Evolutionary conservation across 2,329 filamentous ascomycete species (phyloP), one percentile per base, ranked within the genome.

Genomic region (Sclerotinia nivalis): DNA sequence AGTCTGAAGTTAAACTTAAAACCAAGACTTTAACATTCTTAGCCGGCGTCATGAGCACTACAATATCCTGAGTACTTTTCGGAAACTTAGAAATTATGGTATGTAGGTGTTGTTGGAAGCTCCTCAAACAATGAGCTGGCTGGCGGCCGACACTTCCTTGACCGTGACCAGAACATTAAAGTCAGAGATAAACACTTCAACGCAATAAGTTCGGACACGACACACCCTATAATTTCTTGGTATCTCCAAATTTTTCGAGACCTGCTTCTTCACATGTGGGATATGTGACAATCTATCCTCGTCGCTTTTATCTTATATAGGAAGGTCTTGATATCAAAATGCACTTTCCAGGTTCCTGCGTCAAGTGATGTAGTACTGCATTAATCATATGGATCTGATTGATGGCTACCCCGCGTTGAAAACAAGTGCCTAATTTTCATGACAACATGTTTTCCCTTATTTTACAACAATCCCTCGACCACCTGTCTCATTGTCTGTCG

Each of bases 311-410:
- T 12, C 59, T 22, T 45, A 40, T 25, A 37, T 49, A 56, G 67
- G 59, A 65, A 69, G 50, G 59, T 56, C n/a, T 37, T 40, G 4
- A 25, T 40, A 49, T 37, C 22, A 37, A n/a, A 47, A 69, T 69
- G 59, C 67, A 65, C 18, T 10, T 69, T 25, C 50, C 22, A 56
- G 59, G 67, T 34, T 56, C 15, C n/a, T 64, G 45, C 37, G 45
- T 54, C 37, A 31, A 13, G 31, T 52, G 20, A 69, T 64, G 67
- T 64, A 56, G 49, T 34, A 69, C 56, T 69, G 67, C 58, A 64
- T 64, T 9, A 45, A 64, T 52, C 22, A 28, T 43, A 34, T 37
- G 62, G 25, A 45, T 47, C 9, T 64, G 47, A 8, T 65, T 65
- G 2, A 40, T 22, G 1, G n/a, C 7, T n/a, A 69, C 49, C 34